These are phyloP conservation scores for Usnea hakonensis DNA, from an alignment of 495 filamentous ascomycete species.

Conservation along the genomic window DNA sequence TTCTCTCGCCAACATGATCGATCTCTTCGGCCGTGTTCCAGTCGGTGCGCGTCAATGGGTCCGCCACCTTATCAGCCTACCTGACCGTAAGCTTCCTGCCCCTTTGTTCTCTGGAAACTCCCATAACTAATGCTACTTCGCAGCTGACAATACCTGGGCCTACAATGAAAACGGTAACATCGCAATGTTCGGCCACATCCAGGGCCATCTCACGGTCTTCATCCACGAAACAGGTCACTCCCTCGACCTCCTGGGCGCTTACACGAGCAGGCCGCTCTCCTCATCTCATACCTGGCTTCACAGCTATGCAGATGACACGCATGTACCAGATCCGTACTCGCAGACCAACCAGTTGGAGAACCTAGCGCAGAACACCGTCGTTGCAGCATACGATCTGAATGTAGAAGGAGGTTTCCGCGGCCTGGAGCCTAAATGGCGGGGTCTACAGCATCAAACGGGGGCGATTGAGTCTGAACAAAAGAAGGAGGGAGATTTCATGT, in stretches of 20 bases:
- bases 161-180: constrained; percentile 23
- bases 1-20: constrained; percentile 18
- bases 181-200: constrained; percentile 21
- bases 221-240: constrained; percentile 29
- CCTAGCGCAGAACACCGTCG: constrained; percentile 29
- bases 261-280: constrained; percentile 13
- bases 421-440: constrained; percentile 20
- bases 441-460: constrained; percentile 27
- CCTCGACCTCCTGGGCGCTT: constrained; percentile 25
- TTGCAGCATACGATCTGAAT: constrained; percentile 26
- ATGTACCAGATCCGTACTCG: constrained; percentile 25
- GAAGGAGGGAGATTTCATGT: constrained; percentile 12
- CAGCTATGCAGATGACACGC: constrained; percentile 25
- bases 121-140: too few relatives aligned
- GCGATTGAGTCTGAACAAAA: not conserved
- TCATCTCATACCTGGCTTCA: constrained; percentile 24
- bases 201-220: constrained; percentile 12
- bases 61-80: constrained; percentile 21
- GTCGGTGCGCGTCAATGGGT: constrained; percentile 26
- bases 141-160: too few relatives aligned
- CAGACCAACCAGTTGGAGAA: constrained; percentile 26
- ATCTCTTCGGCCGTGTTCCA: constrained; percentile 30
- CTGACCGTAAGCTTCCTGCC: not conserved
- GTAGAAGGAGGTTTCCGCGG: constrained; percentile 27
- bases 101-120: too few relatives aligned